Evolutionary conservation across 768 basidiomycete species (phyloP), one percentile per base, ranked within the genome.

Genomic region (Rhodotorula toruloides): DNA sequence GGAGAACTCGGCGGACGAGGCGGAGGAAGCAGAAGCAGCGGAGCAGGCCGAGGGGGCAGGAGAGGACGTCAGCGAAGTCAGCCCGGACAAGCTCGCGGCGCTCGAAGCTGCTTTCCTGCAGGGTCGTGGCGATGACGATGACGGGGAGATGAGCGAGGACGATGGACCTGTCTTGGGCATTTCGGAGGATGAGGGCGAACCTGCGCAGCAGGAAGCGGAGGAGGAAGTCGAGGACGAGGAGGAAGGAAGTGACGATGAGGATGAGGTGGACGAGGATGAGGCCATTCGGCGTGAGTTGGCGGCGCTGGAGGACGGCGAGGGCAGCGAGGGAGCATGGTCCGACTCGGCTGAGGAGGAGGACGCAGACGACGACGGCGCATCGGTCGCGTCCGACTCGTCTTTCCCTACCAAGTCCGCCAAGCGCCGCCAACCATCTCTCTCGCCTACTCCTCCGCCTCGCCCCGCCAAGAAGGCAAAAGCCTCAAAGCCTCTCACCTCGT

Each of bases 401-500:
- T 43, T 36, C 29, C 40, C 48, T 44, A 6, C 53, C 1, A n/a
- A n/a, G 5, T 3, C 59, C 27, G 1, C 40, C 31, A 57, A 62
- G 59, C 61, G 67, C 37, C 50, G 63, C 11, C 55, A 63, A 31
- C 46, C 47, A 31, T 39, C 68, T 34, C 40, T 68, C 42, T 54
- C 72, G 42, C 42, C 61, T 4, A 56, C 65, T 8, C 61, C 53
- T 11, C 50, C 57, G n/a, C n/a, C n/a, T n/a, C n/a, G n/a, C 1
- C 58, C 64, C 3, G 43, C 53, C 37, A 59, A 57, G 29, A 55
- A 56, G 32, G 29, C 22, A 14, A 46, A 67, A 40, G 11, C 48
- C 9, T 53, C 76, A 73, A 76, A 52, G 74, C 75, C 62, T 73
- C 81, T 72, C 68, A 77, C 76, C 82, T 86, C 61, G 11, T 80